Evolutionary conservation across 345 rosid species (phyloP).

Genomic region (Brassica rapa): DNA sequence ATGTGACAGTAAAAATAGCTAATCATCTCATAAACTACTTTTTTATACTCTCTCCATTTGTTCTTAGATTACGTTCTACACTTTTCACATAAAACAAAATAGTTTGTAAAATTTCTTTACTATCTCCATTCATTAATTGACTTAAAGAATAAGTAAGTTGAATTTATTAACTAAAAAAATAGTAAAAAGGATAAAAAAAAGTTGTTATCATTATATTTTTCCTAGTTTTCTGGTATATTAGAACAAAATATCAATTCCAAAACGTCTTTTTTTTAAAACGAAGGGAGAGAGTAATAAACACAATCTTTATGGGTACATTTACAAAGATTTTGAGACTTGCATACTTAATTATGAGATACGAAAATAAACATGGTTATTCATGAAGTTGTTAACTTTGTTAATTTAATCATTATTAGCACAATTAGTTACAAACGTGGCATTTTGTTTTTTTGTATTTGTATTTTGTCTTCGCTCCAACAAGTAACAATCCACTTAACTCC

Average conservation of each 20-base stretch:
- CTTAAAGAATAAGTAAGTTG: no score
- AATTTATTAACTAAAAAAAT: no score
- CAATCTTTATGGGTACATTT: background rate
- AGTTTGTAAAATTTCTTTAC: no score
- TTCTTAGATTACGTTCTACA: no score
- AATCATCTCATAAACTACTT: background rate
- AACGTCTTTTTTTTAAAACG: no score
- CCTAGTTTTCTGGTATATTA: no score
- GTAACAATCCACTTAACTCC: conserved; percentile 21
- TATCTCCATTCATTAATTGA: no score
- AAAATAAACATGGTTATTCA: background rate
- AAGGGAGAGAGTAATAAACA: background rate
- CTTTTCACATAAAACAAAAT: no score
- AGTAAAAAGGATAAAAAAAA: no score
- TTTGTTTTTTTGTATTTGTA: background rate
- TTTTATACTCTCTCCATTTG: no score
- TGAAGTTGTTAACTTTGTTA: background rate
- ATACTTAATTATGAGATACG: background rate
- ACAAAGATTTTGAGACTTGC: background rate
- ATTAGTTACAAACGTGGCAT: conserved; percentile 4
- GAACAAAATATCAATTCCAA: no score
- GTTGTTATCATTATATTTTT: no score
- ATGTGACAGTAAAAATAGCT: background rate
- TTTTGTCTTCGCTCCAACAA: conserved; percentile 4
- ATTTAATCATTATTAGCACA: background rate